phyloP scores from a whole-genome alignment of 345 rosid genomes.

The Euphorbia pulcherrima region DNA sequence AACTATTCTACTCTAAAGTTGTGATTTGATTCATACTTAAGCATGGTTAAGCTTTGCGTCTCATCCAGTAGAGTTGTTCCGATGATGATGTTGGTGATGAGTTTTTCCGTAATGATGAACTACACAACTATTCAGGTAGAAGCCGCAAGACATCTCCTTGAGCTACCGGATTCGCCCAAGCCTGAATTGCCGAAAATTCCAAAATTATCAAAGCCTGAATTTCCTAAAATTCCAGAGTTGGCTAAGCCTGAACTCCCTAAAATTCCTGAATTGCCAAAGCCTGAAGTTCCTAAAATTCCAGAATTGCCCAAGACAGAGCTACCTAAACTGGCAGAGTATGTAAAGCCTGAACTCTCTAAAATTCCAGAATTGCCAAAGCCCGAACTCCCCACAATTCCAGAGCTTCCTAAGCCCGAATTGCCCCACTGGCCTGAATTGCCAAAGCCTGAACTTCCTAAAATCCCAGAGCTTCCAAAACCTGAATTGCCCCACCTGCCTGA shows the following conservation, averaged over 20 bases:
- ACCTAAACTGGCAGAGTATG: not conserved
- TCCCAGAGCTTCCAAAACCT: not conserved
- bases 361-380: slow-evolving; percentile 5
- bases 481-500: not conserved
- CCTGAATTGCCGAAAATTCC: too few species aligned
- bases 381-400: not conserved
- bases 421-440: slow-evolving; percentile 4
- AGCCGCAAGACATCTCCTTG: too few species aligned
- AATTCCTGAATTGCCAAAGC: not conserved
- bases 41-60: too few species aligned
- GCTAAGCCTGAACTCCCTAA: not conserved
- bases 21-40: too few species aligned
- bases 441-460: not conserved
- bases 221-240: not conserved
- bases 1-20: too few species aligned
- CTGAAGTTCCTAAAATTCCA: too few species aligned
- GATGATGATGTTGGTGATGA: too few species aligned
- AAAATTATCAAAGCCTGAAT: not conserved
- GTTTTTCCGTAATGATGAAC: too few species aligned
- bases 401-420: not conserved
- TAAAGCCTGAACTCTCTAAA: not conserved
- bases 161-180: too few species aligned
- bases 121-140: too few species aligned
- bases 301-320: not conserved
- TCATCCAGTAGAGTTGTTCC: too few species aligned